Conservation (phyloP, 139 green algal genomes). For the Raphidocelis subcapitata region DNA sequence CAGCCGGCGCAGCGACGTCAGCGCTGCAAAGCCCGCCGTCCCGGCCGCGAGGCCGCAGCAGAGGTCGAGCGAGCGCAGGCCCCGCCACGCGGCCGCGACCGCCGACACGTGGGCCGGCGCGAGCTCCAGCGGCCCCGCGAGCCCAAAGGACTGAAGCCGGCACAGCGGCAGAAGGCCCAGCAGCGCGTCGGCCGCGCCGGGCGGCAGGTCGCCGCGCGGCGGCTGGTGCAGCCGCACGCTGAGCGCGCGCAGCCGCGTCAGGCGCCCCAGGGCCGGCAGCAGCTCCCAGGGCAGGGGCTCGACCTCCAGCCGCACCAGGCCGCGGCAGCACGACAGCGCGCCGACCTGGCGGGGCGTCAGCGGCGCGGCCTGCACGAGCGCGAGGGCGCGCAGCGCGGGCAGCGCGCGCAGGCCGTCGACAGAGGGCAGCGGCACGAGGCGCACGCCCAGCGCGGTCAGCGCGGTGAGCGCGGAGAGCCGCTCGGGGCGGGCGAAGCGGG, state of each 20-base stretch:
- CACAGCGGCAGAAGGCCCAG: too few relatives aligned
- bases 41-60: constrained; percentile 14
- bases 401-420: background rate
- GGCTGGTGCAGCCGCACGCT: too few relatives aligned
- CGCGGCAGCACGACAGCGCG: background rate
- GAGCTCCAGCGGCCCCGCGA: constrained; percentile 19
- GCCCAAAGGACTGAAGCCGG: background rate
- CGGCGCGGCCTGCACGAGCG: constrained; percentile 4
- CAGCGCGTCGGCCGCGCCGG: too few relatives aligned
- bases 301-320: background rate
- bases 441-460: background rate
- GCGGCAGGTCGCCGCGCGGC: too few relatives aligned
- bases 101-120: background rate
- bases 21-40: constrained; percentile 2
- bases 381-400: background rate
- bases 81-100: background rate
- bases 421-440: constrained; percentile 8
- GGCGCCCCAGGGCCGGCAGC: constrained; percentile 5
- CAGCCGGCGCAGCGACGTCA: background rate
- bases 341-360: background rate
- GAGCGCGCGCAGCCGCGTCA: background rate
- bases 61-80: constrained; percentile 5
- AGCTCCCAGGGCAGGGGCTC: constrained; percentile 5
- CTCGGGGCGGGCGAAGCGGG: constrained; percentile 4
- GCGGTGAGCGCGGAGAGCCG: background rate